Evolutionary conservation across 164 flowering plant species (phyloP).

Genomic region (Vitis cinerea): DNA sequence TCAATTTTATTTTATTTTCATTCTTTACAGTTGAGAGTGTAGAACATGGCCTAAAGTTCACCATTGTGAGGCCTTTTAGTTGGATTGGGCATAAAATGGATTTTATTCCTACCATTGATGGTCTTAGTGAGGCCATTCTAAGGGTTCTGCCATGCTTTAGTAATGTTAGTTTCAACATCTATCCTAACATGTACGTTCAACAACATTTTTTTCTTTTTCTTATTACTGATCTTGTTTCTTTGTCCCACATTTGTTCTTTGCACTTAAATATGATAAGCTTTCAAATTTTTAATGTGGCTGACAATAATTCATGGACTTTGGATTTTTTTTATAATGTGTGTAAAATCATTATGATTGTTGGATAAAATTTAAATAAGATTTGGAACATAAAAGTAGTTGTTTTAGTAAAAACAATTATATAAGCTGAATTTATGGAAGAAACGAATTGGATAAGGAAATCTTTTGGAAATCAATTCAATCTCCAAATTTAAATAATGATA

Average conservation of each 20-base stretch:
- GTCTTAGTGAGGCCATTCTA: slow-evolving; percentile 88
- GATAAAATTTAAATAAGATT: too few relatives aligned
- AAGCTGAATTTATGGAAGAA: too few relatives aligned
- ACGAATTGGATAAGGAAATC: too few relatives aligned
- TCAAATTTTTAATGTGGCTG: too few relatives aligned
- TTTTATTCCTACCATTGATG: slow-evolving; percentile 88
- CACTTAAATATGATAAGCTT: too few relatives aligned
- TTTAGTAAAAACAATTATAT: too few relatives aligned
- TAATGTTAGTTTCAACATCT: slow-evolving; percentile 47
- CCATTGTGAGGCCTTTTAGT: slow-evolving; percentile 84
- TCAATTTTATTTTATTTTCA: slow-evolving; percentile 1
- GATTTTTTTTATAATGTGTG: too few relatives aligned
- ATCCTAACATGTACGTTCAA: not conserved
- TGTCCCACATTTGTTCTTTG: not conserved
- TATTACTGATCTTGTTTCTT: not conserved
- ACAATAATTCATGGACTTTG: too few relatives aligned
- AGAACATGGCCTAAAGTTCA: slow-evolving; percentile 71
- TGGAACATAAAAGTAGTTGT: too few relatives aligned
- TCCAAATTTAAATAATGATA: not conserved
- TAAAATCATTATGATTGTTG: too few relatives aligned
- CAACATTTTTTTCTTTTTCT: not conserved
- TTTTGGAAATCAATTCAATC: too few relatives aligned
- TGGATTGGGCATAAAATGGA: slow-evolving; percentile 95
- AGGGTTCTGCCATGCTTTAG: slow-evolving; percentile 90
- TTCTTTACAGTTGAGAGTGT: slow-evolving; percentile 65